Base-by-base conservation (phyloP, 2,329 filamentous ascomycete species). In the Penicillium crustosum region DNA sequence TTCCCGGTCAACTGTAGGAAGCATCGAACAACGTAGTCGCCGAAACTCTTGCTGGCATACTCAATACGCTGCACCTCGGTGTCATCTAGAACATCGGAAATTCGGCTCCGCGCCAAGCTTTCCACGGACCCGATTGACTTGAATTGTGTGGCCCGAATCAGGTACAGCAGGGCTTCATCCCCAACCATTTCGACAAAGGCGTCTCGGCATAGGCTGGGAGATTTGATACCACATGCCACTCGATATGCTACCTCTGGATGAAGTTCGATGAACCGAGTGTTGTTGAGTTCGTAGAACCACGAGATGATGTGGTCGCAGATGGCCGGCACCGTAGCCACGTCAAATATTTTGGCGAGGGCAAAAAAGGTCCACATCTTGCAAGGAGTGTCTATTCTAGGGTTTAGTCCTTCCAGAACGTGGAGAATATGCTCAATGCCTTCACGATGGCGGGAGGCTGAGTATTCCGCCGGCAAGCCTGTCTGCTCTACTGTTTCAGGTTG, bases 331-430 rank as follows among this genome's bases (percentile, higher is more conserved):
- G 63, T 61, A 10, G 69, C 67, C 27, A 73, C 68, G 21, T 86
- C 83, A 50, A 88, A 81, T 39, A 85, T 78, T 58, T 83, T 83
- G 8, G 85, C 83, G 9, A 90, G 71, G 3, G 82, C 83, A 35
- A 85, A 82, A n/a, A 89, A 78, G 0, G 87, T 89, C 80, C 85
- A 90, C 38, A 89, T 74, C 15, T 88, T 85, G 12, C 82, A 78
- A 0, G 88, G 87, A 0, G 87, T 89, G 70, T 90, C 83, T 15
- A 91, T 70, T 1, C 78, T 75, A 0, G 86, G 77, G 31, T 80
- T 74, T 3, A 81, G 76, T 2, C 82, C 82, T 61, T 84, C 78
- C 41, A 90, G 80, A 23, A 70, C 77, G 64, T 83, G 78, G 4
- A 90, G 75, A 0, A 90, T 74, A 1, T 86, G 80, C 45, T 89